phyloP scores from a whole-genome alignment of 306 rosid genomes.

The Cicer arietinum region DNA sequence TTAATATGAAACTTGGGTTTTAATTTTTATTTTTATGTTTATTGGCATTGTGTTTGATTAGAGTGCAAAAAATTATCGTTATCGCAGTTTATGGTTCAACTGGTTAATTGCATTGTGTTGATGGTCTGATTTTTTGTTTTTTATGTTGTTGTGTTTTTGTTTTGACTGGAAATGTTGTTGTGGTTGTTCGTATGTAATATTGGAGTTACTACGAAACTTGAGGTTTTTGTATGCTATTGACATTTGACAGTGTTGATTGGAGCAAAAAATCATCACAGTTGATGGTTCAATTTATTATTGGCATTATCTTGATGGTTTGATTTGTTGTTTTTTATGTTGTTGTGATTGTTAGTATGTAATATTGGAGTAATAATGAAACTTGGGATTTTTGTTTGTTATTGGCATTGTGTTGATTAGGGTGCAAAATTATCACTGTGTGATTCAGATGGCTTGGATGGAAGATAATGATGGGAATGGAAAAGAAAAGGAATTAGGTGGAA shows the following conservation, averaged over 20 bases:
- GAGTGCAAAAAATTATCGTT: not conserved
- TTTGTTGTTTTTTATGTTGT: constrained; percentile 3
- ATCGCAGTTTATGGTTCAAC: no score
- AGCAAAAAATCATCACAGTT: no score
- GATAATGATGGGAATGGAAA: constrained; percentile 60
- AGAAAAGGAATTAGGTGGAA: constrained; percentile 52
- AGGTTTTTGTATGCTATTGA: not conserved
- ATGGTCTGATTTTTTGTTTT: no score
- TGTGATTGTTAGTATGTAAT: no score
- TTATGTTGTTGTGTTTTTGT: no score
- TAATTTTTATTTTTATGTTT: not conserved
- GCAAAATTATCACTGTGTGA: not conserved
- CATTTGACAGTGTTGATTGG: not conserved
- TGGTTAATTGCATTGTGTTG: no score
- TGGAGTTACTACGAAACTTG: not conserved
- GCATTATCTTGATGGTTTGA: not conserved
- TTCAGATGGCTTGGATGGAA: constrained; percentile 71
- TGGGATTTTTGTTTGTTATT: not conserved
- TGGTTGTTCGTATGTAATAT: not conserved
- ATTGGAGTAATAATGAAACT: no score
- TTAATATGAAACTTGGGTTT: not conserved
- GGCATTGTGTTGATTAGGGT: not conserved
- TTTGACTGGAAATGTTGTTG: not conserved
- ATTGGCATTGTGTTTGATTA: constrained; percentile 22
- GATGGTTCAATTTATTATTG: not conserved